A percentile compares a stretch with the other conserved stretches of the same genome.
phyloP scores from a whole-genome alignment of 2,329 filamentous ascomycete species.

The Aspergillus sergii region DNA sequence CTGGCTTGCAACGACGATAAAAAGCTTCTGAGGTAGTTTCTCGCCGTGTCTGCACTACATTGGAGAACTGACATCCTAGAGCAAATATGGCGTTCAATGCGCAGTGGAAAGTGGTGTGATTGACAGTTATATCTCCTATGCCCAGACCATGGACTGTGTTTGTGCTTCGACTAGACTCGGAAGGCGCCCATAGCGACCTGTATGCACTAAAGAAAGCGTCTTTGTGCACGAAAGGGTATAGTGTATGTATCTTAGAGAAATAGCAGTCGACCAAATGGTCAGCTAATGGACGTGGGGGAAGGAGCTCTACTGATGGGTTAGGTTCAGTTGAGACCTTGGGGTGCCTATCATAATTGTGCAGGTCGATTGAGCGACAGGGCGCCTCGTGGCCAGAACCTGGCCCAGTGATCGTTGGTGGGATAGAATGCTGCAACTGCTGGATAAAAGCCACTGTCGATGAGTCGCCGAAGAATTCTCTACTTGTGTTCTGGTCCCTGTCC shows the following conservation, averaged over 20 bases:
- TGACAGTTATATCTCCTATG: neutral
- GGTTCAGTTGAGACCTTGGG: neutral
- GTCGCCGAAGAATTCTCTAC: neutral
- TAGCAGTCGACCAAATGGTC: constrained; percentile 1
- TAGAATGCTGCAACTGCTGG: neutral
- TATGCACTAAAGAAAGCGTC: neutral
- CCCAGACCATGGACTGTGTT: neutral
- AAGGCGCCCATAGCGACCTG: neutral
- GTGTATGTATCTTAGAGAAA: constrained; percentile 2
- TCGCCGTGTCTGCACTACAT: neutral
- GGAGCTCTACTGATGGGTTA: neutral
- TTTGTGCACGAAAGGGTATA: constrained; percentile 1
- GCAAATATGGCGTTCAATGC: constrained; percentile 1
- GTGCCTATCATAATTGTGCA: neutral
- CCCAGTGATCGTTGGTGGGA: neutral
- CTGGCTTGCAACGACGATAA: constrained; percentile 1
- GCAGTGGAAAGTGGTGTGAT: neutral
- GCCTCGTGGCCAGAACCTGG: neutral
- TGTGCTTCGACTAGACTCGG: neutral
- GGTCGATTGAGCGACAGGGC: neutral
- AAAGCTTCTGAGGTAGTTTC: neutral
- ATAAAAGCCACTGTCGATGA: neutral
- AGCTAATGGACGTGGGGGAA: neutral
- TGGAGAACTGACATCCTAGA: constrained; percentile 3
- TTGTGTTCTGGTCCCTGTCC: neutral